Evolutionary conservation across 805 yeast species (phyloP).

Genomic region (Starmerella stellata): DNA sequence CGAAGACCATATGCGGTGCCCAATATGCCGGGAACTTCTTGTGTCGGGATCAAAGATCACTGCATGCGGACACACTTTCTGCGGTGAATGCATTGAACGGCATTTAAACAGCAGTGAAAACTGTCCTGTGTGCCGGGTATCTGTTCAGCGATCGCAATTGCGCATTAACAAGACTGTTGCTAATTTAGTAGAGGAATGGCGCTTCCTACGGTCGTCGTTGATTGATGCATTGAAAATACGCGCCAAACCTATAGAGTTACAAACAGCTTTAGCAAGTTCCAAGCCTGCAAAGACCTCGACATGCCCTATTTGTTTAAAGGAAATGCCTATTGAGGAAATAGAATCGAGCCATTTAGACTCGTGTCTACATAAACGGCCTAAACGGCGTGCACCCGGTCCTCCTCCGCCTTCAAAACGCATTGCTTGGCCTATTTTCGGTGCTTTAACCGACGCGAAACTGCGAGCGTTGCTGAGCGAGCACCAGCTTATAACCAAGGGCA

Average conservation of each 20-base stretch:
- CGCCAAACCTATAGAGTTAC: conserved; percentile 7
- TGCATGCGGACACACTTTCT: conserved; percentile 74
- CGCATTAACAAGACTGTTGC: conserved; percentile 53
- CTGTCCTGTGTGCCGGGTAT: conserved; percentile 66
- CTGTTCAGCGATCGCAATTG: conserved; percentile 50
- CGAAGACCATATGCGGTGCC: conserved; percentile 62
- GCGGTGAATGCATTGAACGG: conserved; percentile 69
- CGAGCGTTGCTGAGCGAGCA: conserved; percentile 39
- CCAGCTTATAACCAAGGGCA: conserved; percentile 44
- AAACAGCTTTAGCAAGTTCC: conserved; percentile 1
- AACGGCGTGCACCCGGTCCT: conserved; percentile 1
- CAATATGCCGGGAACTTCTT: conserved; percentile 69
- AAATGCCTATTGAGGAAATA: conserved; percentile 36
- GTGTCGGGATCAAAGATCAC: conserved; percentile 59
- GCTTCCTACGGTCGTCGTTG: neutral
- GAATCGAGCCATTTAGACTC: conserved; percentile 45
- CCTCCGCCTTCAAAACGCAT: conserved; percentile 4
- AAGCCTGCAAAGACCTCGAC: conserved; percentile 20
- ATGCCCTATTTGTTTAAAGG: conserved; percentile 51
- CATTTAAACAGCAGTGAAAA: conserved; percentile 38
- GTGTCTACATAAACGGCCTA: conserved; percentile 27
- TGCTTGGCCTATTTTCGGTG: conserved; percentile 40
- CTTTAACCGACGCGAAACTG: conserved; percentile 40
- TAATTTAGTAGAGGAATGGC: conserved; percentile 43
- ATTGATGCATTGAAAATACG: neutral